Evolutionary conservation across 2,329 filamentous ascomycete species (phyloP).

Genomic region (Chaetothyriales sp.): DNA sequence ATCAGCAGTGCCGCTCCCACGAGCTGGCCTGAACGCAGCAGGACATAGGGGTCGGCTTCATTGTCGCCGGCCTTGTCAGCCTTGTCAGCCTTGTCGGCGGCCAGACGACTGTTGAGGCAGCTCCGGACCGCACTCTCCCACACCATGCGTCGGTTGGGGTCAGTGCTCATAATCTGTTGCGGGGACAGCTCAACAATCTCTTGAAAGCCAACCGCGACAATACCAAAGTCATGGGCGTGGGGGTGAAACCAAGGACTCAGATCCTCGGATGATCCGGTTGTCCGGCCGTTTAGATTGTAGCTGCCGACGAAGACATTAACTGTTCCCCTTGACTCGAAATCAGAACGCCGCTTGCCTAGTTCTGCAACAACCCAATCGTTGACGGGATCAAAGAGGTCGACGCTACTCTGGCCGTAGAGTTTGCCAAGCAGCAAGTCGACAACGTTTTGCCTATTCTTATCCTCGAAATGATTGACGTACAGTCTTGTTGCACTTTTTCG

Average conservation of each 20-base stretch:
- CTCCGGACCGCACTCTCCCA: constrained; percentile 76
- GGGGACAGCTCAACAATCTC: constrained; percentile 97
- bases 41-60: constrained; percentile 65
- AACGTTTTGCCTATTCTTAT: constrained; percentile 82
- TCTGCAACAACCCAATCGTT: constrained; percentile 79
- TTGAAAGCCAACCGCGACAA: constrained; percentile 86
- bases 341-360: constrained; percentile 48
- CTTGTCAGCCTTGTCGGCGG: too few species aligned
- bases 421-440: constrained; percentile 87
- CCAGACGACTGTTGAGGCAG: constrained; percentile 49
- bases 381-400: constrained; percentile 83
- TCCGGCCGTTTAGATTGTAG: constrained; percentile 88
- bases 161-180: constrained; percentile 98
- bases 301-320: constrained; percentile 79
- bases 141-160: constrained; percentile 66
- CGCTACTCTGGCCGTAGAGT: constrained; percentile 66
- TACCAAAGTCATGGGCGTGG: constrained; percentile 56
- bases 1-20: constrained; percentile 88
- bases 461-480: constrained; percentile 95
- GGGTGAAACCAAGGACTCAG: constrained; percentile 72
- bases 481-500: constrained; percentile 86
- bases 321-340: constrained; percentile 60
- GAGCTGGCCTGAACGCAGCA: constrained; percentile 81
- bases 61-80: constrained; percentile 46
- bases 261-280: constrained; percentile 62